Evolutionary conservation across 208 protist genomes (phyloP).

Genomic region (Trypanosoma melophagium): DNA sequence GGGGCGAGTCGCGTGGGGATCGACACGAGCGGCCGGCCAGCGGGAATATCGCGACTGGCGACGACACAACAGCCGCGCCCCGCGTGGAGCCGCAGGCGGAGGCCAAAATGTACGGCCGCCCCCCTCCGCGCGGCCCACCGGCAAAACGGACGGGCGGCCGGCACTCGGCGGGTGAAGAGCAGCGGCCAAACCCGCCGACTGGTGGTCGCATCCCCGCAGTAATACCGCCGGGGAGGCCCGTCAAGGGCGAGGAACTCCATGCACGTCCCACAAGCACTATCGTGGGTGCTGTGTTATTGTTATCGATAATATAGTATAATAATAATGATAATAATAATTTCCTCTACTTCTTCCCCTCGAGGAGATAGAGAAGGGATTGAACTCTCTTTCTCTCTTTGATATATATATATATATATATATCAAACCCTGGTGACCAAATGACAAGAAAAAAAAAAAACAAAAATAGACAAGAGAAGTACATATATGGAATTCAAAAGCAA

Average conservation of each 20-base stretch:
- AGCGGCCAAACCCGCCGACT: conserved; percentile 76
- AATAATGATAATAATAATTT: too few species aligned
- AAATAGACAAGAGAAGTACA: too few species aligned
- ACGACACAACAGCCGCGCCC: conserved; percentile 37
- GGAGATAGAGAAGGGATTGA: too few species aligned
- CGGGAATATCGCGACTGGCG: conserved; percentile 42
- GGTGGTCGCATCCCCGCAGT: conserved; percentile 62
- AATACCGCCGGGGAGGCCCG: conserved; percentile 43
- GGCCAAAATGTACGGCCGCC: conserved; percentile 57
- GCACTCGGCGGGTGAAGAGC: conserved; percentile 54
- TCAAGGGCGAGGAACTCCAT: conserved; percentile 29
- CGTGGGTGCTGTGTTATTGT: too few species aligned
- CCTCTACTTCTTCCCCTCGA: too few species aligned
- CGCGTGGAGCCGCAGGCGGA: conserved; percentile 42
- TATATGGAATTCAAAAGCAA: too few species aligned
- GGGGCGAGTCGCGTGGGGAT: too few species aligned
- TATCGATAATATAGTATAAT: too few species aligned
- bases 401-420: too few species aligned
- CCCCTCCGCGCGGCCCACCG: conserved; percentile 69
- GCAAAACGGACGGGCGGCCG: conserved; percentile 55
- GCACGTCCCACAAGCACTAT: background rate
- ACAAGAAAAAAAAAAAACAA: too few species aligned
- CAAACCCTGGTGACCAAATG: too few species aligned
- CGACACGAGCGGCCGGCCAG: conserved; percentile 53
- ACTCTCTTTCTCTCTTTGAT: too few species aligned